Evolutionary conservation across 352 stramenopile species (phyloP), one percentile per base, ranked within the genome.

Genomic region (Pythium brachiatum): DNA sequence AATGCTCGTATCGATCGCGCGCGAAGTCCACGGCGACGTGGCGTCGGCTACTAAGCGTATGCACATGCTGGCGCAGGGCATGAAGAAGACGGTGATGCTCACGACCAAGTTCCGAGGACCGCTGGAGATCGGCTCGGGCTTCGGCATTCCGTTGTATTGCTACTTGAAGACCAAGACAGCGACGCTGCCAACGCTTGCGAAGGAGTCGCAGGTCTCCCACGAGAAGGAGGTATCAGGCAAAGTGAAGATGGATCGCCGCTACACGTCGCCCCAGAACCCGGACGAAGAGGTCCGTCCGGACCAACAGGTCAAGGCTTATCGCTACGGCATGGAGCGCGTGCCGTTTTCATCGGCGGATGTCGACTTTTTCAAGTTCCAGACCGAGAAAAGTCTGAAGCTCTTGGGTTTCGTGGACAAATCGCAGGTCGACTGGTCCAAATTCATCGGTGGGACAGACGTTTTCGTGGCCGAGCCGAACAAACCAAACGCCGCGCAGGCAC

Each of bases 301-400:
- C 34, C 68, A 86, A 18, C 80, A 83, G 31, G 78, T 92, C n/a
- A 90, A 89, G 52, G 85, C 83, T 8, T 94, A 94, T 51, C 76
- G 76, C 25, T 94, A 94, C 53, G 85, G 85, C 13, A 68, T 75
- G 48, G 85, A 94, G 50, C 87, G 84, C 44, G 85, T 94, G 43
- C 81, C 86, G 15, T 94, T 94, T 57, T 89, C 80, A 34, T 88
- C 79, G 2, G 83, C 83, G 15, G 86, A 94, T 36, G 70, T 92
- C 0, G 86, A 89, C 50, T 86, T 85, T 26, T 89, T 92, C 65
- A 94, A 94, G 61, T 85, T 93, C 44, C 74, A 83, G 60, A 88
- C 81, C 2, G 82, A 92, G 36, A 90, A 92, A 52, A 86, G 76
- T 2, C 65, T 94, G 15, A 90, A 93, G 51, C 55, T 86, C 11